phyloP scores from a whole-genome alignment of 805 yeast species.

The Ogataea trehaloabstinens region DNA sequence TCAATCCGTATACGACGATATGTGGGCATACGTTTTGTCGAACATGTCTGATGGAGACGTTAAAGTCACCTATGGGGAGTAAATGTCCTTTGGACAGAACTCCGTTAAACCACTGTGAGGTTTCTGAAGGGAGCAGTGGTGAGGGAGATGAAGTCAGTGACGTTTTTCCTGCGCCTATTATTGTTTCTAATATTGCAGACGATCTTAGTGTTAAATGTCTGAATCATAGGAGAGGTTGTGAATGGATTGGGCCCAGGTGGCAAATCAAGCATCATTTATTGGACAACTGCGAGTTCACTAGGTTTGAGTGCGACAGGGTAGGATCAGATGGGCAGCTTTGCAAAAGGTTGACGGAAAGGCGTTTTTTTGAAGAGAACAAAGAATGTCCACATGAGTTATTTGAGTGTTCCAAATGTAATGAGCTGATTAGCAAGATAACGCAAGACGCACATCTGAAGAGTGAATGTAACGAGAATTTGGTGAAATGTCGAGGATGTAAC shows the following conservation, averaged over 20 bases:
- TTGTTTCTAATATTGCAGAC: constrained; percentile 58
- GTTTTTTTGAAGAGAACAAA: constrained; percentile 10
- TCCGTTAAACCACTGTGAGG: constrained; percentile 32
- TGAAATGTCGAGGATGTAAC: constrained; percentile 40
- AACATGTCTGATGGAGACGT: constrained; percentile 48
- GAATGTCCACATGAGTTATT: constrained; percentile 40
- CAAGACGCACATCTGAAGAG: constrained; percentile 35
- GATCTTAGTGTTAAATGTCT: constrained; percentile 59
- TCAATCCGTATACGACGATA: constrained; percentile 57
- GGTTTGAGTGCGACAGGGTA: constrained; percentile 34
- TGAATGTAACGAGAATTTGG: constrained; percentile 40
- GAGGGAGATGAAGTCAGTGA: constrained; percentile 24
- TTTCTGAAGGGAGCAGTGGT: constrained; percentile 3
- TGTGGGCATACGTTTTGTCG: constrained; percentile 72
- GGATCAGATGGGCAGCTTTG: constrained; percentile 16
- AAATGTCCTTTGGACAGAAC: constrained; percentile 64
- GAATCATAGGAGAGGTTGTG: constrained; percentile 52
- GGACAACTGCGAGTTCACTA: constrained; percentile 37
- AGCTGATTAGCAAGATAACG: constrained; percentile 28
- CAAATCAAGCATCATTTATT: constrained; percentile 49
- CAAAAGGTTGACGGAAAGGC: constrained; percentile 20
- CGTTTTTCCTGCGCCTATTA: constrained; percentile 51
- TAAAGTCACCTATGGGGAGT: constrained; percentile 36
- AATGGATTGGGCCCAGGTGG: constrained; percentile 59
- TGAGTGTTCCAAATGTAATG: constrained; percentile 38